Evolutionary conservation across 768 basidiomycete genomes (phyloP), one percentile per base, ranked within the genome.

Genomic region (Phylloporus sp.): DNA sequence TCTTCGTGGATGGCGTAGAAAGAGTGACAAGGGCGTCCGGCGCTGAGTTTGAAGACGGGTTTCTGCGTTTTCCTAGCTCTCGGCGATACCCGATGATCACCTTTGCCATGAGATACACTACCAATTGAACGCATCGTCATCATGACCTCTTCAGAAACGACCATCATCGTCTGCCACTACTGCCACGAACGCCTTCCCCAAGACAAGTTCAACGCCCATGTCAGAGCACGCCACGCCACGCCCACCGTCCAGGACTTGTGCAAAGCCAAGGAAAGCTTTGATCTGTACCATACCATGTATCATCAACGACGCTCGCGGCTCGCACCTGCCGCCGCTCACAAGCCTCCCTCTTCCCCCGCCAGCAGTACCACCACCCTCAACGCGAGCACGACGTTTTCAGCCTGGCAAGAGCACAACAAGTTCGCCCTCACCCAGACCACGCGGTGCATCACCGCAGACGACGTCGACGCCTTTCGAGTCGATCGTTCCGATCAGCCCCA

Each of bases 21-120:
- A 57, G 61, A 60, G 66, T 26, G 66, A 66, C 64, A 66, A 66
- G 64, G 60, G 58, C n/a, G 21, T 43, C 58, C 50, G 50, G 64
- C 64, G 49, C 27, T 9, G 35, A n/a, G 15, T 6, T 6, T 15
- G 8, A 9, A n/a, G 17, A 9, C 13, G 5, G 10, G 35, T n/a
- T n/a, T n/a, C 9, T 22, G 29, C 14, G 17, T 15, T 57, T 55
- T 54, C 39, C 3, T 32, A 28, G n/a, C n/a, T n/a, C n/a, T n/a
- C n/a, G n/a, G n/a, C n/a, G n/a, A n/a, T n/a, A n/a, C n/a, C n/a
- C n/a, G n/a, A n/a, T n/a, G n/a, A n/a, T n/a, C n/a, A n/a, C n/a
- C n/a, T n/a, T n/a, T n/a, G n/a, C n/a, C n/a, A n/a, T n/a, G n/a
- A n/a, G n/a, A n/a, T n/a, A n/a, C n/a, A n/a, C n/a, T n/a, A n/a